Percentiles rank a stretch among this genome's conserved stretches.
Evolutionary conservation across 768 basidiomycete genomes (phyloP).

Genomic region (Naganishia friedmannii): DNA sequence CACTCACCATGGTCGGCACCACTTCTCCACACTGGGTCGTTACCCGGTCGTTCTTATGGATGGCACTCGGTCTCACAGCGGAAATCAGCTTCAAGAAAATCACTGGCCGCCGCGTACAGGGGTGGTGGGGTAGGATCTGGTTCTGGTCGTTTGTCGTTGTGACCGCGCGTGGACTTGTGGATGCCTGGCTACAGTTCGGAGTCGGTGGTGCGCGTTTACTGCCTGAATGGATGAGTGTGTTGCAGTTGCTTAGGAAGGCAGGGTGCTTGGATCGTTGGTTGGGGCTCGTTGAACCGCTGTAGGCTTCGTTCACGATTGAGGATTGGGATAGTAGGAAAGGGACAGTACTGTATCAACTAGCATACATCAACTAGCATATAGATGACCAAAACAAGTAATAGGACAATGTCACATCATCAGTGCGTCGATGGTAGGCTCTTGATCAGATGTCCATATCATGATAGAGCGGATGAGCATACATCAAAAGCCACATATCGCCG

Average conservation of each 20-base stretch:
- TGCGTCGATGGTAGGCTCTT: too few species aligned
- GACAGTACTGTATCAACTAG: too few species aligned
- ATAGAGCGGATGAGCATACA: too few species aligned
- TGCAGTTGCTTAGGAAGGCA: slow-evolving; percentile 9
- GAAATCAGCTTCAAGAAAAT: slow-evolving; percentile 42
- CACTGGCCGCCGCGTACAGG: slow-evolving; percentile 43
- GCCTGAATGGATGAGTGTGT: slow-evolving; percentile 28
- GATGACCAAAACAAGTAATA: too few species aligned
- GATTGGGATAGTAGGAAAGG: too few species aligned
- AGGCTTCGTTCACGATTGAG: too few species aligned
- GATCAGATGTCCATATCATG: too few species aligned
- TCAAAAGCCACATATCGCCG: too few species aligned
- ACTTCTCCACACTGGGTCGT: slow-evolving; percentile 35
- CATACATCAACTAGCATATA: too few species aligned
- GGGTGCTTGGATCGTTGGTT: not conserved
- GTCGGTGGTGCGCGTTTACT: slow-evolving; percentile 40
- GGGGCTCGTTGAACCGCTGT: not conserved
- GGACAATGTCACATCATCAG: too few species aligned
- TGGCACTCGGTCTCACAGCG: slow-evolving; percentile 37
- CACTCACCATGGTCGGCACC: slow-evolving; percentile 40
- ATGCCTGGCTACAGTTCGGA: slow-evolving; percentile 42
- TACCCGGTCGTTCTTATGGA: slow-evolving; percentile 41
- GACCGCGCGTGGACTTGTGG: slow-evolving; percentile 30
- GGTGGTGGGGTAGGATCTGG: slow-evolving; percentile 43
- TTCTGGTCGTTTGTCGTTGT: slow-evolving; percentile 37